Evolutionary conservation across 2,329 filamentous ascomycete species (phyloP), one percentile per base, ranked within the genome.

Genomic region (Xylaria sp.): DNA sequence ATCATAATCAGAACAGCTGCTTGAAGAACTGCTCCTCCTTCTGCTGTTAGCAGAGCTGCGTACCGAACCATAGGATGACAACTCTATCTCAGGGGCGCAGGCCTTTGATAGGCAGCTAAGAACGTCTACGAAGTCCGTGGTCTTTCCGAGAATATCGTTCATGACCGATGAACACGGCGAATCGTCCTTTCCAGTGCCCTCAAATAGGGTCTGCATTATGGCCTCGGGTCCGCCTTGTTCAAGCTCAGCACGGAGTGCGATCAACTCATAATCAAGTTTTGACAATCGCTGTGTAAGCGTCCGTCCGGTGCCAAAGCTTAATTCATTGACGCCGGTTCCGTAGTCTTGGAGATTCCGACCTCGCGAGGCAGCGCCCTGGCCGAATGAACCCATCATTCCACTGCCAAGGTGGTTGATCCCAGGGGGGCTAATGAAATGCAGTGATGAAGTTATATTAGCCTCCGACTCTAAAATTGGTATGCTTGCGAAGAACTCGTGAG

Each of bases 151-250:
- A 20, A 55, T 36, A 3, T 55, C 52, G 28, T 55, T 55, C 52
- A 55, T 33, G 13, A 55, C 52, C 1, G 31, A 55, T n/a, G 52
- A 33, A 36, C 7, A 36, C 5, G 31, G 28, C 28, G 28, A n/a
- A 5, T 36, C 10, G 36, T 15, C 31, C 25, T 55, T 55, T 20
- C 31, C 52, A 6, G 25, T 55, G 28, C 31, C 52, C 18, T 55
- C 52, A 20, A 33, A 55, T 15, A 55, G 52, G 28, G 52, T 36
- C 18, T 55, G 52, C 52, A 55, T 55, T n/a, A 55, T 33, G 31
- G 20, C 52, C 28, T 55, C 28, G 52, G 25, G 52, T n/a, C 20
- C 52, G 18, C 2, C 52, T 55, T 36, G 52, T 36, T 55, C 52
- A n/a, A 55, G 28, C 52, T 36, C 36, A 28, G 8, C 52, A 36